Evolutionary conservation across 257 asterid species (phyloP), one percentile per base, ranked within the genome.

Genomic region (Plantago ovata): DNA sequence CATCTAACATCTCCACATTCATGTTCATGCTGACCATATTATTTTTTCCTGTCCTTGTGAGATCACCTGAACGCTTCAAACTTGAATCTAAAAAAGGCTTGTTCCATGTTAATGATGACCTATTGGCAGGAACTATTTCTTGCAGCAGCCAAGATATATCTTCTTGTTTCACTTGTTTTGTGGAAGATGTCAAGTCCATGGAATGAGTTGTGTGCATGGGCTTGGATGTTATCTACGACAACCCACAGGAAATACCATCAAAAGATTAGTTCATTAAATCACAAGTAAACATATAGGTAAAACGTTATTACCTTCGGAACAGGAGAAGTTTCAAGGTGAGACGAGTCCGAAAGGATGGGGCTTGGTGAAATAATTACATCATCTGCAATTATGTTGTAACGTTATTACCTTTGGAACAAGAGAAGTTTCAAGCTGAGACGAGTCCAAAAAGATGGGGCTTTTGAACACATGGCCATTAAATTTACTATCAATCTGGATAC

Each of bases 111-210:
- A 84, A 70, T 68, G 79, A 73, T 46, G 94, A 85, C 57, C 92
- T 84, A 68, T 92, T 92, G 56, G 98, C 98, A 63, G 98, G 95
- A 79, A 82, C 78, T 58, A 86, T 67, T 57, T 81, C 89, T 36
- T 68, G 60, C 68, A 72, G 63, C 45, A 44, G 42, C 70, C 53
- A 67, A 61, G 65, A 72, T 66, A 63, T 53, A 41, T 62, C 56
- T 44, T 62, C 48, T 60, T 48, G 78, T 63, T 80, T 83, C 53
- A 59, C 78, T 68, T 53, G 74, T 65, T 65, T 58, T 43, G 61
- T 69, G 54, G 82, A 64, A 58, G 83, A 73, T 56, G 59, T 50
- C 66, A 23, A 53, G n/a, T n/a, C n/a, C n/a, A n/a, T n/a, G 42
- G 81, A 72, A 74, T 70, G 53, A 54, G 65, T 38, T 39, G 65